Conservation (phyloP, 2,329 filamentous ascomycete species). For the Neofusicoccum sp. region DNA sequence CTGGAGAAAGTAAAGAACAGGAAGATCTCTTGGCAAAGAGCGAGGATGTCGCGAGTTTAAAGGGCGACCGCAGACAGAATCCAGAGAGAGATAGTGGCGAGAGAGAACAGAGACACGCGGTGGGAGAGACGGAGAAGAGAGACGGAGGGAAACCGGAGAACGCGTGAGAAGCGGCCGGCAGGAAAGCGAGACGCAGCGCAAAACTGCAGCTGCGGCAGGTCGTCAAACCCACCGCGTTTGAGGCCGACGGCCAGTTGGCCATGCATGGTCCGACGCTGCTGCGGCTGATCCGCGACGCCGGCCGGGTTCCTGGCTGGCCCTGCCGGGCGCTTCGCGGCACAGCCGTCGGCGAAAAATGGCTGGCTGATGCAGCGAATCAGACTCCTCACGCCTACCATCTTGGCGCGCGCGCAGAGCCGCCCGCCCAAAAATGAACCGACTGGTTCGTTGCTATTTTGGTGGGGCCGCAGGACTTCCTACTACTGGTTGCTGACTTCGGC, state of each 20-base stretch:
- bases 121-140: background rate
- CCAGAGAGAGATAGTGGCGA: background rate
- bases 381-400: background rate
- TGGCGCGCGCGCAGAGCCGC: background rate
- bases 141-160: background rate
- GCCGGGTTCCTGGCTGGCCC: background rate
- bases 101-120: background rate
- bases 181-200: background rate
- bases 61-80: background rate
- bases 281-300: conserved; percentile 7
- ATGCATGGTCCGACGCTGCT: conserved; percentile 10
- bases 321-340: conserved; percentile 5
- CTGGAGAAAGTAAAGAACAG: background rate
- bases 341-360: background rate
- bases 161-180: background rate
- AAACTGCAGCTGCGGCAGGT: background rate
- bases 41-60: background rate
- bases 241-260: background rate
- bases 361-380: background rate
- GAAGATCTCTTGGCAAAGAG: background rate
- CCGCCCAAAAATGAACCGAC: too few relatives aligned
- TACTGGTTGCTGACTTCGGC: too few relatives aligned
- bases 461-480: background rate
- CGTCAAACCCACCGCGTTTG: conserved; percentile 5
- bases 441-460: background rate